A percentile compares a stretch with the other conserved stretches of the same genome.
phyloP scores from a whole-genome alignment of 1,284 basidiomycete genomes.

The Puccinia triticina region DNA sequence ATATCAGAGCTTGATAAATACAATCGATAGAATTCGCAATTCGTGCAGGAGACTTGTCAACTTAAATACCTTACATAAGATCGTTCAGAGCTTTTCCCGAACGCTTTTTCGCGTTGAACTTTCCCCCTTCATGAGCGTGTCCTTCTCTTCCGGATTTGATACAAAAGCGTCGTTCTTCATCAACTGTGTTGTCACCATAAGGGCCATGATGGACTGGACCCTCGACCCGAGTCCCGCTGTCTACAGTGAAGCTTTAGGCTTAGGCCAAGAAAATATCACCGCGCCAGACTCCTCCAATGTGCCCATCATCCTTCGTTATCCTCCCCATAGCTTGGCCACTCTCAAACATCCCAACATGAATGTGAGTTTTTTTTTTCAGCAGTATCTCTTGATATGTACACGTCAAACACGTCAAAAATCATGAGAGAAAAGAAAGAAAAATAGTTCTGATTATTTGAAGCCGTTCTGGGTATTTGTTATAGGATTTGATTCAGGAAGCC shows the following conservation, averaged over 20 bases:
- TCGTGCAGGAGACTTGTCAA: too few species aligned
- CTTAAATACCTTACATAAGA: too few species aligned
- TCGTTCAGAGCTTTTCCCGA: too few species aligned
- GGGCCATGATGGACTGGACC: conserved; percentile 19
- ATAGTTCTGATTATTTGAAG: not conserved
- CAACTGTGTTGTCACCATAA: not conserved
- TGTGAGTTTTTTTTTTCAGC: conserved; percentile 2
- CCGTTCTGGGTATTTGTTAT: not conserved
- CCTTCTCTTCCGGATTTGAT: not conserved
- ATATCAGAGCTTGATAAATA: too few species aligned
- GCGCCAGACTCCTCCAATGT: not conserved
- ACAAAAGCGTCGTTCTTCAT: not conserved
- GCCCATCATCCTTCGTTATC: conserved; percentile 23
- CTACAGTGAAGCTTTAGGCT: too few species aligned
- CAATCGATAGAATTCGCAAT: too few species aligned
- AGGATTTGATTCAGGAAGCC: conserved; percentile 27
- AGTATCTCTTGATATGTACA: not conserved
- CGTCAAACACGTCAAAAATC: not conserved
- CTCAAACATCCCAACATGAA: not conserved
- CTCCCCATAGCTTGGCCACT: conserved; percentile 1
- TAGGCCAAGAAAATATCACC: not conserved
- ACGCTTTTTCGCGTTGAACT: too few species aligned
- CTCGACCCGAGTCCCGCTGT: not conserved
- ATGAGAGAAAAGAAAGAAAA: not conserved
- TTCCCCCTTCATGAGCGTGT: not conserved